Evolutionary conservation across 2,329 filamentous ascomycete species (phyloP).

Genomic region (Fusarium subglutinans): DNA sequence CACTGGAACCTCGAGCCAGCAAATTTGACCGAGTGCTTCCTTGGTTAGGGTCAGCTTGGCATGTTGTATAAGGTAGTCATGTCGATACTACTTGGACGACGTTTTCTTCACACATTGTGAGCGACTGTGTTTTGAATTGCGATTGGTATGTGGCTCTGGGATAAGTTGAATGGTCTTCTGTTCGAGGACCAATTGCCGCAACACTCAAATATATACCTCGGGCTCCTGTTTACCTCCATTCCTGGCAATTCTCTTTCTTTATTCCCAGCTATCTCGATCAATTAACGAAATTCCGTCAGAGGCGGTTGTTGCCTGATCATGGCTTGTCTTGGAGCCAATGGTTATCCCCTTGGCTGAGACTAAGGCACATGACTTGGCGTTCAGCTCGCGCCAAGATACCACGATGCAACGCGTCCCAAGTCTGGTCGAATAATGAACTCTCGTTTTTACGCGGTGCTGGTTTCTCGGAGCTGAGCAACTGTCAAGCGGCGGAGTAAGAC

Average conservation of each 20-base stretch:
- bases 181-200: background rate
- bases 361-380: constrained; percentile 41
- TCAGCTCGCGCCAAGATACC: constrained; percentile 22
- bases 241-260: background rate
- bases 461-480: background rate
- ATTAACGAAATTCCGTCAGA: constrained; percentile 5
- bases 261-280: background rate
- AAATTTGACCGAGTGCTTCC: constrained; percentile 47
- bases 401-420: constrained; percentile 25
- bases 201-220: constrained; percentile 31
- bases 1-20: constrained; percentile 53
- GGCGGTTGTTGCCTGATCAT: constrained; percentile 37
- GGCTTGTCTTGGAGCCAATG: constrained; percentile 32
- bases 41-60: constrained; percentile 1
- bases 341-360: background rate
- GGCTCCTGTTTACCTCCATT: background rate
- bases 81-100: constrained; percentile 16
- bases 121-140: background rate
- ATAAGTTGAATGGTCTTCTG: background rate
- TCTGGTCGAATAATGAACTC: constrained; percentile 15
- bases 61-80: background rate
- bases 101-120: constrained; percentile 13
- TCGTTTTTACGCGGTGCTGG: background rate
- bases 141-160: background rate
- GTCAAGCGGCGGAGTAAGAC: background rate